Evolutionary conservation across 2,329 filamentous ascomycete species (phyloP), one percentile per base, ranked within the genome.

Genomic region (Fusarium stilboides): DNA sequence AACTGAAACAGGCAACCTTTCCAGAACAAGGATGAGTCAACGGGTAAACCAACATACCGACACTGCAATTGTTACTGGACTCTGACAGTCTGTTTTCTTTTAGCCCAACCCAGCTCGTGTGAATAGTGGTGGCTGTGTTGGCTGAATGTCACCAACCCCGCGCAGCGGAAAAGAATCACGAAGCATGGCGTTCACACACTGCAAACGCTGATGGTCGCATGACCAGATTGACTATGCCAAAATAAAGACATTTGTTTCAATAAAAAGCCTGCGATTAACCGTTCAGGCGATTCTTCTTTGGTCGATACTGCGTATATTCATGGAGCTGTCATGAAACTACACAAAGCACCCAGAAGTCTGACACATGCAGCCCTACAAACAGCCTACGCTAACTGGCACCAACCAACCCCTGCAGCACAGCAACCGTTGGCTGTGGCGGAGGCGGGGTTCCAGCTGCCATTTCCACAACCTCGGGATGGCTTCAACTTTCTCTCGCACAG

Each of bases 381-480:
- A 49, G 49, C 63, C 67, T 44, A 51, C 59, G 26, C 46, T 57
- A 65, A 42, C 13, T 36, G 13, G n/a, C 51, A 46, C 9, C 6
- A 15, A n/a, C 19, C 28, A 26, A 52, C 50, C 55, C 45, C 22
- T 56, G 51, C 40, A 40, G 8, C 5, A 43, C 10, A 17, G 14
- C 12, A 53, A n/a, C 22, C 26, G 19, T 34, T 60, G 43, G 58
- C 12, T 28, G 67, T 64, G 67, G 63, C 68, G 39, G 49, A 53
- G 53, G 22, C 68, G 39, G 49, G 50, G 50, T 19, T 10, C 6
- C 42, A 70, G 62, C 62, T 64, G 37, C 14, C 49, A 44, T 55
- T 50, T 56, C 62, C 40, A 53, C 28, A 40, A 31, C 19, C 20
- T 46, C 24, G 24, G 42, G 17, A 62, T 50, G 40, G 22, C 20